phyloP scores from a whole-genome alignment of 2,329 filamentous ascomycete species.

The Aspergillus arachidicola region DNA sequence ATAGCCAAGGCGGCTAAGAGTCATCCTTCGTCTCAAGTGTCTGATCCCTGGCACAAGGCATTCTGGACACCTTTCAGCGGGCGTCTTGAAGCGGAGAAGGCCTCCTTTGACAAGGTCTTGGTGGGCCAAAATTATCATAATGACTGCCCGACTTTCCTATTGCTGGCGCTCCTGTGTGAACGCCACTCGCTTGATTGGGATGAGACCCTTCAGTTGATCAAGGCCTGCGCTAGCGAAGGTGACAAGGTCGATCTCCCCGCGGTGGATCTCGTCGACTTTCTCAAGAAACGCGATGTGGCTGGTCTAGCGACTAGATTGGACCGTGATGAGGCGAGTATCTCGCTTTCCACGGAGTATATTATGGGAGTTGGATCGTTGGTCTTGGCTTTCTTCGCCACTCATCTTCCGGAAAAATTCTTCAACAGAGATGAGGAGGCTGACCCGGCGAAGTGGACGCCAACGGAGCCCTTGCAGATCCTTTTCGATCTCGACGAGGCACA shows the following conservation, averaged over 20 bases:
- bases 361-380: slow-evolving; percentile 15
- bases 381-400: slow-evolving; percentile 11
- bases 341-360: slow-evolving; percentile 16
- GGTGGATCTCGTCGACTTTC: slow-evolving; percentile 12
- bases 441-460: slow-evolving; percentile 10
- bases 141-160: slow-evolving; percentile 13
- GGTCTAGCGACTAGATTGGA: slow-evolving; percentile 12
- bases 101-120: slow-evolving; percentile 9
- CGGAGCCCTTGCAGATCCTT: slow-evolving; percentile 10
- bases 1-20: not conserved
- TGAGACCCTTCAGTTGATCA: slow-evolving; percentile 16
- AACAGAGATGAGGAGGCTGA: slow-evolving; percentile 13
- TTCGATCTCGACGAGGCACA: slow-evolving; percentile 10
- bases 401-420: slow-evolving; percentile 13
- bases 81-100: slow-evolving; percentile 16
- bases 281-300: slow-evolving; percentile 8
- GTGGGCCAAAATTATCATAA: slow-evolving; percentile 8
- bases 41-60: slow-evolving; percentile 16
- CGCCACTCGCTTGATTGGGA: slow-evolving; percentile 19
- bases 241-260: slow-evolving; percentile 5
- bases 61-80: slow-evolving; percentile 19
- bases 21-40: slow-evolving; percentile 6
- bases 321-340: slow-evolving; percentile 13
- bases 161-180: slow-evolving; percentile 16
- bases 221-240: slow-evolving; percentile 1